These are phyloP conservation scores for Pyrus pyrifolia DNA, from an alignment of 306 rosid species.

Conservation along the genomic window DNA sequence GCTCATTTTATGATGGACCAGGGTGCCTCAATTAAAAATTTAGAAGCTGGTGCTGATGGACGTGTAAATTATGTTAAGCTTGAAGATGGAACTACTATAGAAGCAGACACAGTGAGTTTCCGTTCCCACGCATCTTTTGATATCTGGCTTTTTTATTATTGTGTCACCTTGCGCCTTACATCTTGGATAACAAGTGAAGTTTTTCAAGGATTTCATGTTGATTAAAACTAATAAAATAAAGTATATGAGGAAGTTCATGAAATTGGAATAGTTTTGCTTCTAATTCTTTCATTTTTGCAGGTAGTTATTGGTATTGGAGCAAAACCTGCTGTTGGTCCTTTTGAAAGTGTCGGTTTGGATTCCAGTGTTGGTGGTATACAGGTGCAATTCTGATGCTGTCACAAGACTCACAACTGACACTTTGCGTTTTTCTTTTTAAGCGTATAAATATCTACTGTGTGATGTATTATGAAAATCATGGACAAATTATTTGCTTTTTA, in stretches of 20 bases:
- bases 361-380: constrained; percentile 68
- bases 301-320: constrained; percentile 86
- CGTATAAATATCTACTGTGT: neutral
- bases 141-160: neutral
- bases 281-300: constrained; percentile 32
- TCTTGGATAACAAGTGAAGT: neutral
- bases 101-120: constrained; percentile 69
- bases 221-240: neutral
- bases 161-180: constrained; percentile 7
- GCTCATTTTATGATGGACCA: constrained; percentile 30
- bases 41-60: constrained; percentile 76
- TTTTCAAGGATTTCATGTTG: neutral
- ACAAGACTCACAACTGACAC: neutral
- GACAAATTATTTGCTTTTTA: too few relatives aligned
- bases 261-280: constrained; percentile 1
- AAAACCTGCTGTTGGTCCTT: constrained; percentile 78
- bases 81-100: constrained; percentile 69
- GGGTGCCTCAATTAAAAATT: constrained; percentile 66
- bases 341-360: constrained; percentile 65
- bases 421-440: neutral
- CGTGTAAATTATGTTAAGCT: constrained; percentile 66
- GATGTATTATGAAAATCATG: neutral
- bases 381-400: constrained; percentile 24
- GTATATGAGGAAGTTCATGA: constrained; percentile 1
- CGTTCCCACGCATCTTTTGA: neutral